Evolutionary conservation across 164 flowering plant genomes (phyloP), one percentile per base, ranked within the genome.

Genomic region (Tetracentron sinense): DNA sequence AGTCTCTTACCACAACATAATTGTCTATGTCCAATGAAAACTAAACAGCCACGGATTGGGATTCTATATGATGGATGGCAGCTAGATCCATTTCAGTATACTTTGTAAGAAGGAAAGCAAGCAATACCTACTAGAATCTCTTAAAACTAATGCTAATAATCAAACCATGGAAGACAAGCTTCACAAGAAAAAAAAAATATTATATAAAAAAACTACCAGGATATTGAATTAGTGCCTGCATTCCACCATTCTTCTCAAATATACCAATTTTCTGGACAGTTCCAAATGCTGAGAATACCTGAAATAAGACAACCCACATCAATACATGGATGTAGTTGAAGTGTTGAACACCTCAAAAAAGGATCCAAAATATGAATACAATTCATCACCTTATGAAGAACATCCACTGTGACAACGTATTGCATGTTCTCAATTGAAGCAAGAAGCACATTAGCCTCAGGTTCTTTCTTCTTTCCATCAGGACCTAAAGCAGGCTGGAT

Each of bases 271-370:
- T 85, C 67, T 82, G 82, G 22, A 85, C 82, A 30, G 75, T 61
- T 14, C 86, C 89, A 72, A 72, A 85, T 16, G 86, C 77, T 64
- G 89, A 82, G 63, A 85, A 82, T 29, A 85, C 89, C 89, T 85
- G 62, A 38, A 38, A 1, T 38, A 38, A 16, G 14, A 12, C 8
- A 38, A 38, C 44, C 14, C 44, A 1, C 5, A 38, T 8, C 8
- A 38, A 8, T 38, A 4, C 4, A 38, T 38, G 14, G 44, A 38
- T 10, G 14, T 38, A 3, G 19, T 42, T 42, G 20, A n/a, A n/a
- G n/a, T n/a, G n/a, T n/a, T n/a, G n/a, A n/a, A n/a, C n/a, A n/a
- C n/a, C n/a, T n/a, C n/a, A n/a, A n/a, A n/a, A n/a, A n/a, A n/a
- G n/a, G n/a, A n/a, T n/a, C n/a, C n/a, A n/a, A n/a, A n/a, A n/a